Evolutionary conservation across 345 rosid genomes (phyloP), one percentile per base, ranked within the genome.

Genomic region (Gossypium turneri): DNA sequence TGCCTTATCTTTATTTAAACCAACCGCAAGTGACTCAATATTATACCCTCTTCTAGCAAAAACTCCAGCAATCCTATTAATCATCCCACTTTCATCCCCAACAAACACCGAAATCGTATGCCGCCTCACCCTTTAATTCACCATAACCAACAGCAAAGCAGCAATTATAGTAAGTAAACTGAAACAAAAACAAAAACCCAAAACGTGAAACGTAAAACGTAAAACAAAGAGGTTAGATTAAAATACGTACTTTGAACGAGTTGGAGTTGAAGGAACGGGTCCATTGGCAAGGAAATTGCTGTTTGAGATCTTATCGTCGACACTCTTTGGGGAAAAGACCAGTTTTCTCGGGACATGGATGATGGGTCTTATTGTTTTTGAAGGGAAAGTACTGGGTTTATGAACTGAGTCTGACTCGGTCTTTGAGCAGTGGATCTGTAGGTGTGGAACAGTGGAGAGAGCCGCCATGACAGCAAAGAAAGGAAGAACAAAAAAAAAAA

Each of bases 71-170:
- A 95, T 95, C 82, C 99, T 83, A 58, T 95, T 95, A 63, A 95
- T 93, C 91, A 95, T 95, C 56, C 99, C 99, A 75, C 98, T 93
- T 73, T 95, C 99, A 67, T 95, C 98, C 53, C 99, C 99, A 74
- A 95, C 99, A 83, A 91, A 95, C 25, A 95, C 97, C 1, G 98
- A 95, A 24, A 95, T 86, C 0, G 98, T 89, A 81, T 95, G 97
- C 79, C 90, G 79, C 82, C 86, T 89, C 79, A 84, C 87, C 88
- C 99, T 91, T 70, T 15, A 13, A 17, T 4, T 29, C 25, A 29
- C 41, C 47, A n/a, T 11, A 5, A 20, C 11, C 12, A 44, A 10
- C 10, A 34, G 41, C 41, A 34, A 34, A 34, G 41, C 7, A 34
- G 41, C 41, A 34, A 34, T 0, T 34, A 34, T 34, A 34, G 41